Evolutionary conservation across 441 rosid species (phyloP), one percentile per base, ranked within the genome.

Genomic region (Jatropha multifida): DNA sequence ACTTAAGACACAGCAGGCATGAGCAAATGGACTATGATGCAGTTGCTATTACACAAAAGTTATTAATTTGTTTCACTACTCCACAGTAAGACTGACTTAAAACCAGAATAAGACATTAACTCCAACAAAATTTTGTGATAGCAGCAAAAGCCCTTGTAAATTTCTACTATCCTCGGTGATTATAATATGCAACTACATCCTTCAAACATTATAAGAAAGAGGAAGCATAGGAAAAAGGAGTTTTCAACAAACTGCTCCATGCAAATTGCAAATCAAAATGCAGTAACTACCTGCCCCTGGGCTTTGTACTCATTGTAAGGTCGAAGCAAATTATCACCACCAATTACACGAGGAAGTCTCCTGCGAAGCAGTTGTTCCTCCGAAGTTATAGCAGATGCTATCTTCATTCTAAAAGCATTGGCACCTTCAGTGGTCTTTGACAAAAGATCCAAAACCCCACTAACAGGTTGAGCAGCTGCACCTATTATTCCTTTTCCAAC

Each of bases 361-460:
- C 80, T 86, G 70, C 98, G 98, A 70, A 96, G 97, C 73, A 94
- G 94, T 80, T 96, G 99, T 75, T 96, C 98, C 81, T 96, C 98
- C 80, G 99, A 94, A 69, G 98, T 89, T 82, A 96, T 90, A 77
- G 98, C 97, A 74, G 99, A 90, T 83, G 92, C 84, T 81, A 96
- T 92, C 86, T 94, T 94, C 97, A 94, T 91, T 68, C 98, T 89
- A 93, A 96, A 85, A 69, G 98, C 99, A 88, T 96, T 96, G 73
- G 99, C 99, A 81, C 99, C 99, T 89, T 96, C 99, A 18, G 98
- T 96, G 79, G 98, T 94, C 82, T 94, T 96, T 5, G 99, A 96
- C 87, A 94, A 79, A 81, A 94, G 96, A 90, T 96, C 99, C 86
- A 96, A 83, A 81, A 92, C 98, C 77, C 99, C 98, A 68, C 99